Conservation (phyloP, 768 basidiomycete genomes). For the Amanita muscaria region DNA sequence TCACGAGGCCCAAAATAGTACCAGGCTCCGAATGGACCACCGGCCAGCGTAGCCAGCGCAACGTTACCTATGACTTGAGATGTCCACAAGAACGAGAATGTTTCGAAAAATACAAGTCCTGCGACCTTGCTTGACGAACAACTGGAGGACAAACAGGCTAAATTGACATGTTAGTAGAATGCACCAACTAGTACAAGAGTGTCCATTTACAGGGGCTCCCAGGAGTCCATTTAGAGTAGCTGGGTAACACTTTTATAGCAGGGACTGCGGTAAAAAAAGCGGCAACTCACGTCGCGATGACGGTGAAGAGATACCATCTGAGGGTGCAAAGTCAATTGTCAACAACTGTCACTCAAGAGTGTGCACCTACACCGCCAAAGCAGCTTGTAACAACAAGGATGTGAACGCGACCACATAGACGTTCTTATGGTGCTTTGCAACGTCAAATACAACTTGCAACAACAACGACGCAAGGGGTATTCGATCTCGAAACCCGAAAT, state of each 20-base stretch:
- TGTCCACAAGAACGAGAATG: slow-evolving; percentile 82
- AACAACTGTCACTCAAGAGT: not conserved
- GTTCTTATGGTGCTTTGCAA: slow-evolving; percentile 73
- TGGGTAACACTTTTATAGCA: slow-evolving; percentile 16
- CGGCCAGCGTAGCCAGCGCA: slow-evolving; percentile 69
- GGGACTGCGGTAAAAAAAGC: not conserved
- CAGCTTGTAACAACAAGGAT: slow-evolving; percentile 65
- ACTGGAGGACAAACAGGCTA: slow-evolving; percentile 29
- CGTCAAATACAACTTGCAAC: slow-evolving; percentile 77
- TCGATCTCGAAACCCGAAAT: slow-evolving; percentile 61
- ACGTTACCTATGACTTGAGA: slow-evolving; percentile 78
- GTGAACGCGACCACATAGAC: slow-evolving; percentile 73
- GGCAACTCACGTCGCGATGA: slow-evolving; percentile 35
- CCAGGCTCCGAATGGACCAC: slow-evolving; percentile 72
- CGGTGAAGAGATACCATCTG: slow-evolving; percentile 73
- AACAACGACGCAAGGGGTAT: slow-evolving; percentile 75
- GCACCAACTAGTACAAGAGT: slow-evolving; percentile 14
- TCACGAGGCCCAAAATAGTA: slow-evolving; percentile 78
- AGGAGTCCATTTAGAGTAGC: slow-evolving; percentile 66
- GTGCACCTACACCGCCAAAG: slow-evolving; percentile 50
- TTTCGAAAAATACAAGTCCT: slow-evolving; percentile 68
- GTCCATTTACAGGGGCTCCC: slow-evolving; percentile 63
- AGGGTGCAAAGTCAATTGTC: slow-evolving; percentile 4
- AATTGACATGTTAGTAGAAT: slow-evolving; percentile 22
- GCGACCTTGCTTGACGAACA: slow-evolving; percentile 73